These are phyloP conservation scores for Penicillium sp. DNA, from an alignment of 2,329 filamentous ascomycete genomes.

Conservation along the genomic window DNA sequence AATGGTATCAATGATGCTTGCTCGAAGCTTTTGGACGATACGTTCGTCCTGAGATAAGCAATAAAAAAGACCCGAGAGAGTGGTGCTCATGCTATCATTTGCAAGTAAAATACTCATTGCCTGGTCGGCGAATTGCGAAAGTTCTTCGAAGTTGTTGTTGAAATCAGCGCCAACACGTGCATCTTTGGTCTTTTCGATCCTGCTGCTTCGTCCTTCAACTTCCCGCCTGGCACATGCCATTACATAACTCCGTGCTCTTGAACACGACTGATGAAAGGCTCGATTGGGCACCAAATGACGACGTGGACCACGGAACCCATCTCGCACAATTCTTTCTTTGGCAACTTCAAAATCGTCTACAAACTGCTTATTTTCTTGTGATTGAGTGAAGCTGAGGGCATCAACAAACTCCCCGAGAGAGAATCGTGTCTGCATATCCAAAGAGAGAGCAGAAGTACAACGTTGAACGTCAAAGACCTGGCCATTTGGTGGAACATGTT, in stretches of 20 bases:
- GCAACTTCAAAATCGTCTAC: neutral
- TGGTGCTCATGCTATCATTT: slow-evolving; percentile 16
- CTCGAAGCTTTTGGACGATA: slow-evolving; percentile 1
- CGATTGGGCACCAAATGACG: neutral
- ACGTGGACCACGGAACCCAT: neutral
- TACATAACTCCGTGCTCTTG: neutral
- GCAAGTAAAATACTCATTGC: slow-evolving; percentile 10
- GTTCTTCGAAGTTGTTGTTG: neutral
- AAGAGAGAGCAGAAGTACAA: no score
- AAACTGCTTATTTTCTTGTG: neutral
- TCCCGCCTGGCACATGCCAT: neutral
- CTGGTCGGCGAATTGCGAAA: slow-evolving; percentile 5
- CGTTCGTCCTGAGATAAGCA: slow-evolving; percentile 8
- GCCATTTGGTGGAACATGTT: no score
- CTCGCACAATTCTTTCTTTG: neutral
- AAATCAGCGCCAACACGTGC: neutral
- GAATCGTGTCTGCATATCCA: no score
- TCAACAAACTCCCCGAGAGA: neutral
- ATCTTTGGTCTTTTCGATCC: neutral
- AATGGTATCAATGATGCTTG: neutral
- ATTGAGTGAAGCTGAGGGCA: neutral
- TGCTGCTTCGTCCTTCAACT: neutral
- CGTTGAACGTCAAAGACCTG: no score
- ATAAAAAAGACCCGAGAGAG: slow-evolving; percentile 15
- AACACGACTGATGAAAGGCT: neutral